Percentiles rank a stretch among this genome's conserved stretches.
Conservation (phyloP, 2,329 filamentous ascomycete species). For the Cryoendolithus antarcticus region DNA sequence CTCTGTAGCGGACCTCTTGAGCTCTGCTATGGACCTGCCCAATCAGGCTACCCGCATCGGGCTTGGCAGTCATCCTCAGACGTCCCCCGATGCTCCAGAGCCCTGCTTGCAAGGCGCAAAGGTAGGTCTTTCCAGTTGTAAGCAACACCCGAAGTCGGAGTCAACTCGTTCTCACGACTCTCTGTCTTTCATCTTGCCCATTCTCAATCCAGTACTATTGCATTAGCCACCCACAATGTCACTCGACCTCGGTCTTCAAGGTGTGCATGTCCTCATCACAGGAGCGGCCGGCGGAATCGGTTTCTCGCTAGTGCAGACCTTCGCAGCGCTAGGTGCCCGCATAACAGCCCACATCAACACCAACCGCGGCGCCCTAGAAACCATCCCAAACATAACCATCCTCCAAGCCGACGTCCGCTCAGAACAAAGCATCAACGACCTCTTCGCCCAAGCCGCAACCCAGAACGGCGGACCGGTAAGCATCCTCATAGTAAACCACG, state of each 20-base stretch:
- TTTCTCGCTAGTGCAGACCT: constrained; percentile 15
- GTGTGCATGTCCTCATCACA: constrained; percentile 24
- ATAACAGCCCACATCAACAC: constrained; percentile 28
- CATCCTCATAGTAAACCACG: constrained; percentile 30
- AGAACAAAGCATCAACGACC: constrained; percentile 18
- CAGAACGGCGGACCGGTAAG: constrained; percentile 25
- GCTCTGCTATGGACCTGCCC: too few species aligned
- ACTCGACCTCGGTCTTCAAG: constrained; percentile 18
- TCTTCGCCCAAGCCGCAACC: constrained; percentile 19
- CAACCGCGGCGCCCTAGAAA: constrained; percentile 22
- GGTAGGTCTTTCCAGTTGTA: too few species aligned
- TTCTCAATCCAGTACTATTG: too few species aligned
- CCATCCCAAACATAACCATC: constrained; percentile 12
- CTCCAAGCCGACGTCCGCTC: constrained; percentile 24
- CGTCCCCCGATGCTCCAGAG: too few species aligned
- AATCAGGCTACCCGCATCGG: too few species aligned
- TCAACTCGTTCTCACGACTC: too few species aligned
- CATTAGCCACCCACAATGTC: constrained; percentile 11
- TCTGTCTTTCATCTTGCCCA: too few species aligned
- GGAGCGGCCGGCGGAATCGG: constrained; percentile 22
- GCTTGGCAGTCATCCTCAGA: too few species aligned
- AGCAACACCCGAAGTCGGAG: too few species aligned
- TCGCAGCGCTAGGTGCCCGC: constrained; percentile 24
- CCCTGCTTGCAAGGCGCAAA: too few species aligned
- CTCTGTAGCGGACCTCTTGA: too few species aligned